Percentiles rank a stretch among this genome's conserved stretches.
Evolutionary conservation across 306 rosid genomes (phyloP).

Genomic region (Glycyrrhiza uralensis): DNA sequence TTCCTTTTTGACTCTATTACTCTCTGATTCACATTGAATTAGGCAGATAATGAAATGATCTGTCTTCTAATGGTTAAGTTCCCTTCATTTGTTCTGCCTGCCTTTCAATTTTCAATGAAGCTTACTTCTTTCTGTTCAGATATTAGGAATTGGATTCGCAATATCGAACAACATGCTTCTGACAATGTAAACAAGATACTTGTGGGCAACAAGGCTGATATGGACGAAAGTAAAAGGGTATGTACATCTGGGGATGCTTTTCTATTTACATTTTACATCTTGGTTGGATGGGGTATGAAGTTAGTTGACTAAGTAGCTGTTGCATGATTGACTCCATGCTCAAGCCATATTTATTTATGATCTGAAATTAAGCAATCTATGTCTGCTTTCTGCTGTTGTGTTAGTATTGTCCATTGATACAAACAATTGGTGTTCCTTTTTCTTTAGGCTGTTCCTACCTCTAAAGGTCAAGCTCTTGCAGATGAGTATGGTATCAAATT

Average conservation of each 20-base stretch:
- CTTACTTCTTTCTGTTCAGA: slow-evolving; percentile 39
- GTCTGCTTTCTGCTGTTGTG: background rate
- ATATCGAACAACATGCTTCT: slow-evolving; percentile 83
- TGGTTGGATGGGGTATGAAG: background rate
- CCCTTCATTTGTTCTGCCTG: background rate
- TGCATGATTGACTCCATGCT: background rate
- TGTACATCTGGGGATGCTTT: slow-evolving; percentile 15
- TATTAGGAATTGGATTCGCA: slow-evolving; percentile 87
- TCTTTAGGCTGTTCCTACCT: slow-evolving; percentile 72
- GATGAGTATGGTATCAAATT: slow-evolving; percentile 89
- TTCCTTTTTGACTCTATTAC: background rate
- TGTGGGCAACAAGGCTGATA: slow-evolving; percentile 87
- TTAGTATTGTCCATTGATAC: background rate
- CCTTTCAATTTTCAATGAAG: slow-evolving; percentile 14
- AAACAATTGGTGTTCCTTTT: background rate
- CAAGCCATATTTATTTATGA: background rate
- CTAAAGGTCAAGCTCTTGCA: slow-evolving; percentile 91
- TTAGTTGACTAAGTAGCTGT: background rate
- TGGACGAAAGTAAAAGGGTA: slow-evolving; percentile 89
- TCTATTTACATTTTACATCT: slow-evolving; percentile 7
- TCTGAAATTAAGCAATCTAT: background rate
- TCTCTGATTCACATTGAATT: background rate
- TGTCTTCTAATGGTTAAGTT: background rate
- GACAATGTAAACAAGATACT: slow-evolving; percentile 77
- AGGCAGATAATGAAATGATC: background rate